phyloP scores from a whole-genome alignment of 257 asterid species.

The Lavandula angustifolia region DNA sequence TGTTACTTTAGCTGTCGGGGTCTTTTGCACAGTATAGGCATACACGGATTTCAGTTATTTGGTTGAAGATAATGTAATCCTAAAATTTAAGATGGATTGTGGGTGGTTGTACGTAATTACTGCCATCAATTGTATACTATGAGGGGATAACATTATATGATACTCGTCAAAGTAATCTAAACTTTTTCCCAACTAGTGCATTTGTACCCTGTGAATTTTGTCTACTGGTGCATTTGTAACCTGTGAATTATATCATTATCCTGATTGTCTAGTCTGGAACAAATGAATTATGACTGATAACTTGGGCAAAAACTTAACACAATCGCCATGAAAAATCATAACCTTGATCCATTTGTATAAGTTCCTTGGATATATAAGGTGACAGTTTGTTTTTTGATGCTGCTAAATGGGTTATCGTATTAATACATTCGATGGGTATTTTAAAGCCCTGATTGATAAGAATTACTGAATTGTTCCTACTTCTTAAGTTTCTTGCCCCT shows the following conservation, averaged over 20 bases:
- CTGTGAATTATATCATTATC: not conserved
- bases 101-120: not conserved
- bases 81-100: not conserved
- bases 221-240: not conserved
- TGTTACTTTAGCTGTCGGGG: not conserved
- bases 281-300: not conserved
- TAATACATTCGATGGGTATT: conserved; percentile 7
- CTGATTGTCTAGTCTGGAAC: not conserved
- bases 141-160: conserved; percentile 13
- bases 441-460: not conserved
- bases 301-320: not conserved
- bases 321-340: not conserved
- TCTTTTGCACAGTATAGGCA: conserved; percentile 4
- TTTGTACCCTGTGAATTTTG: not conserved
- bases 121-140: not conserved
- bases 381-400: not conserved
- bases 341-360: not conserved
- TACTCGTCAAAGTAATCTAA: not conserved
- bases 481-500: not conserved
- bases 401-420: not conserved
- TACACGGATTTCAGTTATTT: not conserved
- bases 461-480: not conserved
- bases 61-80: not conserved
- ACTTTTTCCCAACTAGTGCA: not conserved
- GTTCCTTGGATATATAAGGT: not conserved